Percentiles rank a stretch among this genome's conserved stretches.
Conservation (phyloP, 2,329 filamentous ascomycete species). For the Penicillium rolfsii region DNA sequence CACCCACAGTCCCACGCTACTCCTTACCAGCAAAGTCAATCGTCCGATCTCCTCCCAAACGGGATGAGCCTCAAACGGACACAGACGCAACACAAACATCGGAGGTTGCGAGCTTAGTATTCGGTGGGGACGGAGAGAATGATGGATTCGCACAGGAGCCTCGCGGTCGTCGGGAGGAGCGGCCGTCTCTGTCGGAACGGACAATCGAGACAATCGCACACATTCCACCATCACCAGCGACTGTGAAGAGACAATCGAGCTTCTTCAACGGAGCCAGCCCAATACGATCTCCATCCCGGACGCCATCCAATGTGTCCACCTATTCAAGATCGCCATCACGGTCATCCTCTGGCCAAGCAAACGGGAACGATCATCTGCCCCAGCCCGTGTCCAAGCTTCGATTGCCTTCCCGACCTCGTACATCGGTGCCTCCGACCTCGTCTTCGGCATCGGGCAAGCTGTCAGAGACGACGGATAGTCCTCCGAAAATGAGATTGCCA, state of each 20-base stretch:
- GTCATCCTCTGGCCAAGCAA: conserved; percentile 55
- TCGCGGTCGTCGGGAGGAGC: conserved; percentile 30
- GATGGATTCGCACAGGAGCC: conserved; percentile 15
- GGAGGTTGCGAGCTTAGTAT: conserved; percentile 15
- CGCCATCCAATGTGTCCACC: conserved; percentile 62
- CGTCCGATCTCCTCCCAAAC: conserved; percentile 23
- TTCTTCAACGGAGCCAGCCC: conserved; percentile 71
- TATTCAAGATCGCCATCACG: conserved; percentile 44
- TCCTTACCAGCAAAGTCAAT: conserved; percentile 31
- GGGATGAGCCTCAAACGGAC: conserved; percentile 27
- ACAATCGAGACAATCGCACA: conserved; percentile 82
- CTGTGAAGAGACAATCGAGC: conserved; percentile 67
- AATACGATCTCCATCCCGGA: conserved; percentile 64
- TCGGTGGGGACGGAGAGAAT: conserved; percentile 17
- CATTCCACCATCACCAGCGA: conserved; percentile 75
- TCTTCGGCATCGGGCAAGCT: conserved; percentile 22
- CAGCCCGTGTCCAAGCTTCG: conserved; percentile 38
- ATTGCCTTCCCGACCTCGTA: conserved; percentile 39
- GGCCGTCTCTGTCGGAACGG: conserved; percentile 67
- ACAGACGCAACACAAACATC: conserved; percentile 26
- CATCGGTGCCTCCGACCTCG: conserved; percentile 31
- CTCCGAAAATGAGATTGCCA: conserved; percentile 30
- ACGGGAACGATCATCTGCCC: conserved; percentile 56
- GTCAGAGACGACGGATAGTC: conserved; percentile 29
- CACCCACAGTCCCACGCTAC: conserved; percentile 33